Conservation (phyloP, 495 filamentous ascomycete species). For the Stereocaulon alpinum region DNA sequence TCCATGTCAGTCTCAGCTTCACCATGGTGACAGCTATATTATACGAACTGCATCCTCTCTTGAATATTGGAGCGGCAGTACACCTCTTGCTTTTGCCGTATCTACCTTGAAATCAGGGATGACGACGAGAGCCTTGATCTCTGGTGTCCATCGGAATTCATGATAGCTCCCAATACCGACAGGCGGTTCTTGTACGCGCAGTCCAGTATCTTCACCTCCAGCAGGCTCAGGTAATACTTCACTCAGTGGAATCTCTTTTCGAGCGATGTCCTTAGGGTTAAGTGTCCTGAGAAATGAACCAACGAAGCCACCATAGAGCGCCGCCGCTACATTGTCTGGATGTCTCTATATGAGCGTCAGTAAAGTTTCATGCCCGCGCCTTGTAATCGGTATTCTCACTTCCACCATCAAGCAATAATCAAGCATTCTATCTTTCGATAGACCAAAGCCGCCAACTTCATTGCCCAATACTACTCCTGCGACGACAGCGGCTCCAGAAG, state of each 20-base stretch:
- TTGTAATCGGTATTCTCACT: no score
- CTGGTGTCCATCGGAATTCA: slow-evolving; percentile 81
- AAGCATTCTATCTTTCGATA: slow-evolving; percentile 74
- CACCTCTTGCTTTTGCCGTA: slow-evolving; percentile 75
- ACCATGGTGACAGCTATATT: slow-evolving; percentile 5
- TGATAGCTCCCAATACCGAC: slow-evolving; percentile 83
- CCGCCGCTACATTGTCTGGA: slow-evolving; percentile 93
- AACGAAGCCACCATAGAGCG: slow-evolving; percentile 92
- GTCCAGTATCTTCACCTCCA: slow-evolving; percentile 78
- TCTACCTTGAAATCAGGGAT: slow-evolving; percentile 90
- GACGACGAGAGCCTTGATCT: slow-evolving; percentile 90
- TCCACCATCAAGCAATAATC: slow-evolving; percentile 93
- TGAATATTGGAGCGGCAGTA: slow-evolving; percentile 66
- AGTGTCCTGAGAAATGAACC: slow-evolving; percentile 90
- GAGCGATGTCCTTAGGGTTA: slow-evolving; percentile 68
- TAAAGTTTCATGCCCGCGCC: no score
- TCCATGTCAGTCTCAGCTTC: not conserved
- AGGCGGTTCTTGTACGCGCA: slow-evolving; percentile 73
- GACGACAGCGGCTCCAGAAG: slow-evolving; percentile 87
- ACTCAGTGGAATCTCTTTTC: slow-evolving; percentile 87
- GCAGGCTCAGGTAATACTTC: slow-evolving; percentile 82
- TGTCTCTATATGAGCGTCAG: slow-evolving; percentile 44
- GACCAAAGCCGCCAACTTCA: slow-evolving; percentile 68
- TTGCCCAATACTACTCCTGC: slow-evolving; percentile 87
- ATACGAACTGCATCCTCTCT: slow-evolving; percentile 62